A percentile compares a stretch with the other conserved stretches of the same genome.
Evolutionary conservation across 176 grass and related monocot genomes (phyloP).

Genomic region (Elymus sibiricus): DNA sequence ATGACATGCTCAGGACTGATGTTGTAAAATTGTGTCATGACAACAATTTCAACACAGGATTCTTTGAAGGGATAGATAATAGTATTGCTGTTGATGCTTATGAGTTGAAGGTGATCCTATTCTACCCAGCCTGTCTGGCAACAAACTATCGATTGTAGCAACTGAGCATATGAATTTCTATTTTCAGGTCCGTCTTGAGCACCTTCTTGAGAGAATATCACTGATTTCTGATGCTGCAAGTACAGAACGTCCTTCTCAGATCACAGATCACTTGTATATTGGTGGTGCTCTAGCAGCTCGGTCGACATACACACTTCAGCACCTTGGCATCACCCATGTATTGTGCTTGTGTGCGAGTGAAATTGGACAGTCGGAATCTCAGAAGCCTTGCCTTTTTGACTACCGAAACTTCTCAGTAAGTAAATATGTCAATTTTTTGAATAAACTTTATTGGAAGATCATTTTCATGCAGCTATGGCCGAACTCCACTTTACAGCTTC

Average conservation of each 20-base stretch:
- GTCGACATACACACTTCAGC: conserved; percentile 82
- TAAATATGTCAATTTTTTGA: neutral
- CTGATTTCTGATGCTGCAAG: conserved; percentile 91
- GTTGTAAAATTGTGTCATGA: conserved; percentile 84
- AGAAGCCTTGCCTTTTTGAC: conserved; percentile 63
- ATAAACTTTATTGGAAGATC: neutral
- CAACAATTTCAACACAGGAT: conserved; percentile 84
- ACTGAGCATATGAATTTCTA: conserved; percentile 1
- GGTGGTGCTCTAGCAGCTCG: conserved; percentile 87
- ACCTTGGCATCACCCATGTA: conserved; percentile 79
- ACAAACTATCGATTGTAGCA: neutral
- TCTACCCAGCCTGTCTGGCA: neutral
- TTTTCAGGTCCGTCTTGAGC: conserved; percentile 86
- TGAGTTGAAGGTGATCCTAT: conserved; percentile 81
- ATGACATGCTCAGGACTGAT: conserved; percentile 82
- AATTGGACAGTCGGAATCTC: conserved; percentile 66
- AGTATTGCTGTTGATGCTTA: conserved; percentile 82
- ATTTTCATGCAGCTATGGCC: neutral
- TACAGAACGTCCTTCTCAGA: conserved; percentile 78
- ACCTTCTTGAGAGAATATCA: conserved; percentile 97
- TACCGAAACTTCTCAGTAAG: conserved; percentile 93
- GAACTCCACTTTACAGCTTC: neutral
- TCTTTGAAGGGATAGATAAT: conserved; percentile 91
- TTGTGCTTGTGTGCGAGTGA: conserved; percentile 93
- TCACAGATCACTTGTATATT: conserved; percentile 59